These are phyloP conservation scores for Phalaenopsis aphrodite DNA, from an alignment of 106 monocot species.

Conservation along the genomic window DNA sequence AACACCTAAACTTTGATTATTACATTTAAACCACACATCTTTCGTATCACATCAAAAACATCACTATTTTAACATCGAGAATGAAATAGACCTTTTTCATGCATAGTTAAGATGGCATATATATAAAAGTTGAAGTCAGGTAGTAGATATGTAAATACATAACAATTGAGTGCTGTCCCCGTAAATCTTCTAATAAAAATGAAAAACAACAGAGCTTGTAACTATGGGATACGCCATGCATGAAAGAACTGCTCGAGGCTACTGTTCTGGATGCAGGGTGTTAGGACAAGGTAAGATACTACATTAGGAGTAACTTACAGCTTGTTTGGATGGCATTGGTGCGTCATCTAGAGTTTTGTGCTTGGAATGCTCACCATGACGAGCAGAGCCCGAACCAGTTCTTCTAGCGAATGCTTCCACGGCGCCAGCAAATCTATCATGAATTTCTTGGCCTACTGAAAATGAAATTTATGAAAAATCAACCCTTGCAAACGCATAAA, in stretches of 20 bases:
- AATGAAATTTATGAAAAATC: neutral
- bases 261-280: neutral
- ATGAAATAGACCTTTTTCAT: too few species aligned
- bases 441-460: constrained; percentile 33
- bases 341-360: constrained; percentile 35
- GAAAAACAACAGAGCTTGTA: neutral
- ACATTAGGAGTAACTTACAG: constrained; percentile 19
- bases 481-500: neutral
- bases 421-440: constrained; percentile 45
- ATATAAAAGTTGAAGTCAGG: too few species aligned
- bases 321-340: constrained; percentile 25
- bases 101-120: too few species aligned
- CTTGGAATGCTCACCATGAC: constrained; percentile 38
- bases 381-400: constrained; percentile 41
- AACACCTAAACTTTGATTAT: too few species aligned
- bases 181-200: neutral
- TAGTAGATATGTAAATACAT: too few species aligned
- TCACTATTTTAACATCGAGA: too few species aligned
- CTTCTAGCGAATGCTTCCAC: constrained; percentile 62
- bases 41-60: too few species aligned
- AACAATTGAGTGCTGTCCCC: too few species aligned
- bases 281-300: neutral
- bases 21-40: too few species aligned
- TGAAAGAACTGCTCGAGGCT: neutral
- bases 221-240: neutral